phyloP scores from a whole-genome alignment of 768 basidiomycete species.

The Tricholoma sp. region DNA sequence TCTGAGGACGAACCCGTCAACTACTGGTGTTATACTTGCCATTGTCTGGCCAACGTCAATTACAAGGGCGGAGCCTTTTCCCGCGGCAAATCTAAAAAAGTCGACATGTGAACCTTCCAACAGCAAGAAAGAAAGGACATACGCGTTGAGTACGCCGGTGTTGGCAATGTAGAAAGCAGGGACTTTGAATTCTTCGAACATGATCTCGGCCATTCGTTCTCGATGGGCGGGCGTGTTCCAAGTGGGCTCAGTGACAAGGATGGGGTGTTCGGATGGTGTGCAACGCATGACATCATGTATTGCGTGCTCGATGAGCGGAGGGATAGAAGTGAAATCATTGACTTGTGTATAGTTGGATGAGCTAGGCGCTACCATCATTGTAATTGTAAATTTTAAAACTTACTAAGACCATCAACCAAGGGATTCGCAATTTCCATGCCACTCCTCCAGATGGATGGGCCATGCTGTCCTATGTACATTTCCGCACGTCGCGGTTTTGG shows the following conservation, averaged over 20 bases:
- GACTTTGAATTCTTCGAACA: slow-evolving; percentile 94
- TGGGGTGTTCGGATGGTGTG: slow-evolving; percentile 79
- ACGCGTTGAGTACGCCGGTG: slow-evolving; percentile 92
- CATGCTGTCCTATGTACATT: slow-evolving; percentile 81
- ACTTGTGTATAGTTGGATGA: slow-evolving; percentile 34
- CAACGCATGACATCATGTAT: slow-evolving; percentile 72
- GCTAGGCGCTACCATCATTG: neutral
- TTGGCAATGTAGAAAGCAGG: slow-evolving; percentile 98
- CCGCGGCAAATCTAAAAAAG: slow-evolving; percentile 78
- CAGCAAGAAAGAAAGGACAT: slow-evolving; percentile 21
- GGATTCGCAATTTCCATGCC: slow-evolving; percentile 86
- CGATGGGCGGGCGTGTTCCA: slow-evolving; percentile 95
- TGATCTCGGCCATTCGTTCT: slow-evolving; percentile 93
- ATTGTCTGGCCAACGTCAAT: slow-evolving; percentile 89
- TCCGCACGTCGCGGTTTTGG: slow-evolving; percentile 44
- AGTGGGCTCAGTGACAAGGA: slow-evolving; percentile 90
- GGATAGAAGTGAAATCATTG: slow-evolving; percentile 71
- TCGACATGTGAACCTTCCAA: neutral
- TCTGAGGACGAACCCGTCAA: slow-evolving; percentile 94
- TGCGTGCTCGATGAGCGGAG: slow-evolving; percentile 69
- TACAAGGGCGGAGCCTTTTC: slow-evolving; percentile 95
- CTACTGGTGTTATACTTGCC: slow-evolving; percentile 91
- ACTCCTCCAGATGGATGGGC: slow-evolving; percentile 86
- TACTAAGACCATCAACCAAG: slow-evolving; percentile 80
- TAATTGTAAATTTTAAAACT: slow-evolving; percentile 19